Base-by-base conservation (phyloP, 805 yeast species). In the Yamadazyma olivae region DNA sequence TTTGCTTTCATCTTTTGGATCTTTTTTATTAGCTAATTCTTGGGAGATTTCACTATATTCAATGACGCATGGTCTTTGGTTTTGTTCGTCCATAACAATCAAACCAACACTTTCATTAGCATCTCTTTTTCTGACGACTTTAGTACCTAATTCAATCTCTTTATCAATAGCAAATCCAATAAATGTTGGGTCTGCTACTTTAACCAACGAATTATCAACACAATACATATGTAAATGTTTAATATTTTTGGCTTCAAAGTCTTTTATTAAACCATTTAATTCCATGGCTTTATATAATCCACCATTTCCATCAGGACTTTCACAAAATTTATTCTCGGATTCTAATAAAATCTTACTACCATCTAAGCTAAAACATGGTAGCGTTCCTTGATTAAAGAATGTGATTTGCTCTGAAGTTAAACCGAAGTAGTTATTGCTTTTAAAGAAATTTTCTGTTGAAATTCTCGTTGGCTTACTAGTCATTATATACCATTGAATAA, bases 221-320 rank as follows among this genome's bases (percentile, higher is more conserved):
- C 98, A 91, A 65, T 89, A 93, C 85, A 90, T 87, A 63, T 93
- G 97, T 43, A 93, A 73, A 56, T 93, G 98, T 59, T 86, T 78
- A 45, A 91, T 77, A 5, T 88, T 89, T 38, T 79, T 79, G 6
- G 49, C 41, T 19, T 63, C 53, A 56, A 93, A 76, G 56, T 91
- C 96, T 5, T 75, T 74, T 21, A 93, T 52, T 14, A 90, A 66
- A 2, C 77, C 74, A 46, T 81, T 75, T 28, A 74, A 74, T 48
- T 66, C 62, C 26, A 93, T 70, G 1, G 96, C 98, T 53, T 79
- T 82, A 66, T 93, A 93, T 33, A 93, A 69, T 2, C 99, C 99
- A 40, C 99, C 99, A 57, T 93, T 93, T 1, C 99, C 99, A 60
- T 93, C 98, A 1, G 99, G 99, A 5, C 96, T 85, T 51, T 84